These are phyloP conservation scores for Hymenoscyphus occultus DNA, from an alignment of 2,329 filamentous ascomycete genomes.

Conservation along the genomic window DNA sequence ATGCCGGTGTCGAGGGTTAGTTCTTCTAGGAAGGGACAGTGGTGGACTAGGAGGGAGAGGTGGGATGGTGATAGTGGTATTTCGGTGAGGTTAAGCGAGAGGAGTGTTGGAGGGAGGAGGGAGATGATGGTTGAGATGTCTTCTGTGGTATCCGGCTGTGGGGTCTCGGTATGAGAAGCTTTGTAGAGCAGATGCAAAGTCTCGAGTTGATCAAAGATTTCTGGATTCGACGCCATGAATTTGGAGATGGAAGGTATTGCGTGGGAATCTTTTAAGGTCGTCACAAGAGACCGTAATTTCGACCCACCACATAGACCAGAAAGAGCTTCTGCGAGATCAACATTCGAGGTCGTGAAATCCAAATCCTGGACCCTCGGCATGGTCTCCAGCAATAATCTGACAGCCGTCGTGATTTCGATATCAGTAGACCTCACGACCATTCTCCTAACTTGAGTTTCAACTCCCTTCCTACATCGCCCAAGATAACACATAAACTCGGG, in stretches of 20 bases:
- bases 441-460: not conserved
- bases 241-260: not conserved
- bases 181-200: conserved; percentile 1
- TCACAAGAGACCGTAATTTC: not conserved
- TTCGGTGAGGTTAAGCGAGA: conserved; percentile 6
- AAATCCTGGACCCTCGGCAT: conserved; percentile 10
- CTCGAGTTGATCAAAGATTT: not conserved
- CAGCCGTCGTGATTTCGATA: not conserved
- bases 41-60: not conserved
- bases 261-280: not conserved
- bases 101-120: not conserved
- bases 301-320: not conserved
- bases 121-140: conserved; percentile 4
- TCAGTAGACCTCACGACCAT: not conserved
- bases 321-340: not conserved
- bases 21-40: conserved; percentile 6
- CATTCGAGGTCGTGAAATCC: not conserved
- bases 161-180: not conserved
- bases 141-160: not conserved
- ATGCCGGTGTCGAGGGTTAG: conserved; percentile 6
- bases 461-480: not conserved
- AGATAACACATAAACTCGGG: conserved; percentile 2
- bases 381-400: not conserved
- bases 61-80: not conserved
- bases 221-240: conserved; percentile 6